Base-by-base conservation (phyloP, 176 grass and related monocot genomes). In the Alopecurus myosuroides region DNA sequence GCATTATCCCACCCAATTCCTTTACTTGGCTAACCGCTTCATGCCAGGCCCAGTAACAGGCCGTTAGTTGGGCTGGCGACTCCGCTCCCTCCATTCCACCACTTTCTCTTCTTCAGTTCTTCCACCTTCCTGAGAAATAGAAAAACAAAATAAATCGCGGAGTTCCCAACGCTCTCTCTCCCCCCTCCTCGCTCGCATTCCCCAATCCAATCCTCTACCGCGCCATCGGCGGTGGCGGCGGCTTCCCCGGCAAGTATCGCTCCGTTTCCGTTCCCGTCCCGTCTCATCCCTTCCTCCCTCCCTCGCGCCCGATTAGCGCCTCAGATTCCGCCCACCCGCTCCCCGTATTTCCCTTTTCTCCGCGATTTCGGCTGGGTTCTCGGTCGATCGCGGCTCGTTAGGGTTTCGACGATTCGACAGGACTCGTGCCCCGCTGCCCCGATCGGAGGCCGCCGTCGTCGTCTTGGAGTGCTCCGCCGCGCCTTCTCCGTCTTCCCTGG, bases 111-210 rank as follows among this genome's bases (percentile, higher is more conserved):
- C 26, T 42, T 35, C 61, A 3, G 36, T 36, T 49, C 67, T 70
- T 70, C 39, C 26, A 23, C 4, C 22, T 42, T 15, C 12, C 22
- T 35, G 14, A 67, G 7, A 31, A 18, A 9, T 29, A 15, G 25
- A 72, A 63, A 31, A 20, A 35, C n/a, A 42, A 72, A 84, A 77
- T 34, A 89, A 77, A 77, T 89, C 70, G 51, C 70, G 83, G 77
- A 85, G 69, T 82, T 85, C 83, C 72, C 71, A 53, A 86, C 71
- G 62, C 88, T 29, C 48, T n/a, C 19, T 0, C 63, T 31, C 5
- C 15, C 46, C 0, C 41, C 28, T 3, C 9, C 9, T 4, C 66
- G 56, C n/a, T 9, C 77, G 60, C 78, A 61, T 40, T 71, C 33
- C 77, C 70, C 88, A 71, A 82, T 4, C 86, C 86, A 20, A 60